A percentile compares a stretch with the other conserved stretches of the same genome.
Evolutionary conservation across 257 asterid genomes (phyloP).

Genomic region (Solanum appendiculatum): DNA sequence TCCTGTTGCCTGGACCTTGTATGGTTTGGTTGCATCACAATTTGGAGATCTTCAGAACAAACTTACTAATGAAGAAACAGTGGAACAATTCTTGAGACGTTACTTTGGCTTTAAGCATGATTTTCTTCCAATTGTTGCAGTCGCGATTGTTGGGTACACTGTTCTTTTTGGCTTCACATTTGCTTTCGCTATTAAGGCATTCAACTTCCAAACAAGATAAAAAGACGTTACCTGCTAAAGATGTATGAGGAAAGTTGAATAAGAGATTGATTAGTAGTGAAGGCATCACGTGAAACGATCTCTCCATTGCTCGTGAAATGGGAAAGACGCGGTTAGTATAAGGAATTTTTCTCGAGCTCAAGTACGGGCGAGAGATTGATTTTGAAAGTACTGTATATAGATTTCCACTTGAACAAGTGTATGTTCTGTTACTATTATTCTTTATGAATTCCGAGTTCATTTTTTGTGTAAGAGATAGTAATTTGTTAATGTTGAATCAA

Average conservation of each 20-base stretch:
- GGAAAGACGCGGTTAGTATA: background rate
- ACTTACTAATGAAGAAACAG: slow-evolving; percentile 4
- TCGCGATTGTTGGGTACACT: slow-evolving; percentile 11
- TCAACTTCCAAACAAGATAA: slow-evolving; percentile 53
- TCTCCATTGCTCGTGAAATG: background rate
- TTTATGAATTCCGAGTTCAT: background rate
- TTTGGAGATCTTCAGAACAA: slow-evolving; percentile 34
- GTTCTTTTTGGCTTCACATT: slow-evolving; percentile 36
- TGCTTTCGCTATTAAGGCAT: slow-evolving; percentile 31
- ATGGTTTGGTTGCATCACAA: slow-evolving; percentile 53
- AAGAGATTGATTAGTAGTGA: background rate
- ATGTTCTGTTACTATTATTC: background rate
- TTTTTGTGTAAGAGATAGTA: background rate
- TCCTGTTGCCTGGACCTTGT: slow-evolving; percentile 55
- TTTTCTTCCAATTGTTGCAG: slow-evolving; percentile 40
- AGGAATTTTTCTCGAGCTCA: background rate
- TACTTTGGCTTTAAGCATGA: slow-evolving; percentile 46
- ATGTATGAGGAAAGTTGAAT: background rate
- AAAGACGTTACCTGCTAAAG: background rate
- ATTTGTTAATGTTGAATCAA: background rate
- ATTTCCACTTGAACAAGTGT: background rate
- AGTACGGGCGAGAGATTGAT: background rate
- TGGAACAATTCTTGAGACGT: slow-evolving; percentile 34
- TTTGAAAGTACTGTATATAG: background rate
- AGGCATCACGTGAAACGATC: background rate